Conservation (phyloP, 2,329 filamentous ascomycete genomes). For the Fusarium coicis region DNA sequence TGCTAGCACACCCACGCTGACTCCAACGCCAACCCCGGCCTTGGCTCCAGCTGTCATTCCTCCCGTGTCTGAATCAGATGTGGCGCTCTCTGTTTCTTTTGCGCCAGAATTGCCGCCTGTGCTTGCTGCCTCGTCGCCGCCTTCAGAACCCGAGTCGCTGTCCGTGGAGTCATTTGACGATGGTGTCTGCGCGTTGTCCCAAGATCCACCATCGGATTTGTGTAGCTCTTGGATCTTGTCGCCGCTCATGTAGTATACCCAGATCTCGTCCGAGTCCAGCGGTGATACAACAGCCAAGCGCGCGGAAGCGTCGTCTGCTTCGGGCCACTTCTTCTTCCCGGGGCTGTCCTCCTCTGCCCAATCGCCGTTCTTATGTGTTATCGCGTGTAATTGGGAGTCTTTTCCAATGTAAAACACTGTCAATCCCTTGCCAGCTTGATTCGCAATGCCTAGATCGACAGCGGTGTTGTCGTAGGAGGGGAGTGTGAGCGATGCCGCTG, state of each 20-base stretch:
- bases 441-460: background rate
- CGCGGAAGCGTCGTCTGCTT: slow-evolving; percentile 11
- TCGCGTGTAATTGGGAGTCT: slow-evolving; percentile 8
- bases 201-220: background rate
- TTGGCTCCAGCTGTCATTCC: slow-evolving; percentile 23
- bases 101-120: background rate
- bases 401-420: slow-evolving; percentile 22
- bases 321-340: slow-evolving; percentile 14
- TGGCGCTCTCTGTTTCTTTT: background rate
- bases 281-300: slow-evolving; percentile 23
- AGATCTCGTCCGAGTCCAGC: slow-evolving; percentile 7
- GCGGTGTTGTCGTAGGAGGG: slow-evolving; percentile 1
- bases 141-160: background rate
- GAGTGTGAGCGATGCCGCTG: background rate
- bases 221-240: slow-evolving; percentile 17
- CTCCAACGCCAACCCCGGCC: slow-evolving; percentile 20
- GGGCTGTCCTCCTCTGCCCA: slow-evolving; percentile 5
- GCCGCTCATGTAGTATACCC: slow-evolving; percentile 27
- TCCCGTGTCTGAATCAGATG: background rate
- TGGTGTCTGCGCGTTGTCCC: slow-evolving; percentile 2
- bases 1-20: background rate
- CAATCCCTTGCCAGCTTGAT: background rate
- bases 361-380: background rate
- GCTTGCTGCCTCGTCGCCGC: background rate
- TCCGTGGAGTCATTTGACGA: background rate